Evolutionary conservation across 1,284 basidiomycete genomes (phyloP).

Genomic region (Austropuccinia psidii): DNA sequence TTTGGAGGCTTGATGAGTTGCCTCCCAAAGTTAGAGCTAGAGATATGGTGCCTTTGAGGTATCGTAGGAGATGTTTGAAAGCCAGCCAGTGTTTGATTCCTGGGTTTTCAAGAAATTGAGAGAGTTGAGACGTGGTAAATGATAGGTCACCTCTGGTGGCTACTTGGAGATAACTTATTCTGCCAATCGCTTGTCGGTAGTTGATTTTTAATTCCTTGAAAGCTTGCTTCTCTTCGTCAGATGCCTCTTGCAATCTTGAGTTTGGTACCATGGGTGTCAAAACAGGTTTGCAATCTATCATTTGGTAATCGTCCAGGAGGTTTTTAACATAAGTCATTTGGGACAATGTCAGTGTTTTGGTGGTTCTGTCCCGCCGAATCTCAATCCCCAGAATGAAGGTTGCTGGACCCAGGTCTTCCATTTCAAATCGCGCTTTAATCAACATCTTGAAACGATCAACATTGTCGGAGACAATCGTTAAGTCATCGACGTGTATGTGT

Average conservation of each 20-base stretch:
- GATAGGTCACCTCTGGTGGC: background rate
- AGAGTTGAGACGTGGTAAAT: background rate
- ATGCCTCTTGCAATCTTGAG: too few relatives aligned
- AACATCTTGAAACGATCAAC: background rate
- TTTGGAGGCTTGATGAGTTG: background rate
- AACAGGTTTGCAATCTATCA: too few relatives aligned
- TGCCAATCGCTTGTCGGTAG: background rate
- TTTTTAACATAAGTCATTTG: too few relatives aligned
- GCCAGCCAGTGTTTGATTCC: background rate
- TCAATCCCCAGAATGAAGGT: background rate
- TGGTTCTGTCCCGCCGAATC: background rate
- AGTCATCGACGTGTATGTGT: background rate
- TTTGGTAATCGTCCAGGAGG: too few relatives aligned
- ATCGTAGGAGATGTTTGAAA: background rate
- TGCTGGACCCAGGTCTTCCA: background rate
- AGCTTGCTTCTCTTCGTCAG: too few relatives aligned
- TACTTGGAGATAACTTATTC: background rate
- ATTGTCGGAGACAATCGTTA: background rate
- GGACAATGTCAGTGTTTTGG: too few relatives aligned
- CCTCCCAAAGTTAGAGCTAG: background rate
- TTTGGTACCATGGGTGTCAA: too few relatives aligned
- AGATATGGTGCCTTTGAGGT: background rate
- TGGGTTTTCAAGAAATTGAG: background rate
- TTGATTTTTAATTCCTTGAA: background rate
- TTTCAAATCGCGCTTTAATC: background rate